These are phyloP conservation scores for Dothideomycetes sp. DNA, from an alignment of 2,329 filamentous ascomycete species.

Conservation along the genomic window DNA sequence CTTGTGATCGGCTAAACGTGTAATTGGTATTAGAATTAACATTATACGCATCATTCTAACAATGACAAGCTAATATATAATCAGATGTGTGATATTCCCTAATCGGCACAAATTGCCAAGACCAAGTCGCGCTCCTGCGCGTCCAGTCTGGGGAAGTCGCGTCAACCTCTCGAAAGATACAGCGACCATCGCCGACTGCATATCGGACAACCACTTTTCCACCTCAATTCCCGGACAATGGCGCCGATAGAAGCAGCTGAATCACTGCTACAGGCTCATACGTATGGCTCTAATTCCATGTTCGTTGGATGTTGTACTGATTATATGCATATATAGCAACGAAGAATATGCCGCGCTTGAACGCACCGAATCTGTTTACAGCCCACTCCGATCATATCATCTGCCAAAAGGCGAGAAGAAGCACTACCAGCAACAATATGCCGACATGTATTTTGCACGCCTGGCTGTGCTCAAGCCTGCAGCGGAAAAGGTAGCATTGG, in stretches of 20 bases:
- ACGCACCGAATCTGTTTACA: slow-evolving; percentile 54
- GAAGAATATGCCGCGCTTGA: slow-evolving; percentile 26
- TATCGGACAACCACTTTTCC: too few species aligned
- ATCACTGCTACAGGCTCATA: slow-evolving; percentile 10
- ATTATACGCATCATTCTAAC: too few species aligned
- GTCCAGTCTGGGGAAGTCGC: too few species aligned
- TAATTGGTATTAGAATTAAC: too few species aligned
- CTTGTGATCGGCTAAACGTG: too few species aligned
- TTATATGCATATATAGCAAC: slow-evolving; percentile 1
- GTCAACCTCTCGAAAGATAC: too few species aligned
- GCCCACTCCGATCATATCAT: slow-evolving; percentile 61
- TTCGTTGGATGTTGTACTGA: background rate
- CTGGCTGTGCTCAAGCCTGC: slow-evolving; percentile 77
- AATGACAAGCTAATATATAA: too few species aligned
- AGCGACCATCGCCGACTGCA: too few species aligned
- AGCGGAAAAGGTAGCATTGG: slow-evolving; percentile 61
- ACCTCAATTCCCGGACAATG: too few species aligned
- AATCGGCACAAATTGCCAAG: background rate
- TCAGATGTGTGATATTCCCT: background rate
- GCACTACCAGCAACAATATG: slow-evolving; percentile 90
- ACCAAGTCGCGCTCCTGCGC: background rate
- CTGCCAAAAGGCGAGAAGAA: slow-evolving; percentile 52
- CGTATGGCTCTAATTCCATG: too few species aligned
- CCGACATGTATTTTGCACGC: slow-evolving; percentile 93
- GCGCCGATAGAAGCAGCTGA: slow-evolving; percentile 7